Base-by-base conservation (phyloP, 2,329 filamentous ascomycete species). In the Gliomastix tumulicola region DNA sequence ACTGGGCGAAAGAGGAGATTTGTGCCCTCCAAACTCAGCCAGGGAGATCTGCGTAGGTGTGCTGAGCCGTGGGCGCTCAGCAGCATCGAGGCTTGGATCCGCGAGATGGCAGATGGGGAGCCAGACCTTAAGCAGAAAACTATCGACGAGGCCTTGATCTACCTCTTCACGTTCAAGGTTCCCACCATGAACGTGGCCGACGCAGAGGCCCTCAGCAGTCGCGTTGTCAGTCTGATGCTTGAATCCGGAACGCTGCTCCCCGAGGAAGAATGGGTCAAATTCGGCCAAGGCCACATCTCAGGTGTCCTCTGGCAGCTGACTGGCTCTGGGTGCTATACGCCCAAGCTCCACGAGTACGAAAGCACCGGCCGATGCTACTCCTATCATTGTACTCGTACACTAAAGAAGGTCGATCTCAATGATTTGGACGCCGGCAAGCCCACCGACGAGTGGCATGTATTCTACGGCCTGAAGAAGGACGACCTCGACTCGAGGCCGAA, bases 181-280 rank as follows among this genome's bases (percentile, higher is more conserved):
- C 89, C 92, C 1, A 98, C 88, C 1, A 96, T 98, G 88, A 97
- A 98, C 49, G 90, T 92, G 30, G 89, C 90, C 6, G 94, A 98
- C 66, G 92, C 92, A 1, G 92, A 98, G 56, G 83, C 82, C 2
- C 69, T 98, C 35, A 87, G 86, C 43, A 75, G 77, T 40, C 79
- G 78, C 28, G 85, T 95, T 1, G 80, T 94, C 3, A 69, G 79
- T 37, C 76, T 82, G 32, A 92, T 98, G 86, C 76, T 90, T 45
- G 72, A 76, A 18, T 79, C 82, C 8, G 82, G 81, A 27, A 86
- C 88, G 10, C 65, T 98, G 21, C 68, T 94, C 6, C 81, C 82
- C 12, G 90, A 96, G 22, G 92, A 98, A 58, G 94, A 98, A 63
- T 98, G 94, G 92, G 83, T 98, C 46, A 96, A 94, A 54, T 89